A percentile compares a stretch with the other conserved stretches of the same genome.
Evolutionary conservation across 2,329 filamentous ascomycete genomes (phyloP).

Genomic region (Diaporthe sp.): DNA sequence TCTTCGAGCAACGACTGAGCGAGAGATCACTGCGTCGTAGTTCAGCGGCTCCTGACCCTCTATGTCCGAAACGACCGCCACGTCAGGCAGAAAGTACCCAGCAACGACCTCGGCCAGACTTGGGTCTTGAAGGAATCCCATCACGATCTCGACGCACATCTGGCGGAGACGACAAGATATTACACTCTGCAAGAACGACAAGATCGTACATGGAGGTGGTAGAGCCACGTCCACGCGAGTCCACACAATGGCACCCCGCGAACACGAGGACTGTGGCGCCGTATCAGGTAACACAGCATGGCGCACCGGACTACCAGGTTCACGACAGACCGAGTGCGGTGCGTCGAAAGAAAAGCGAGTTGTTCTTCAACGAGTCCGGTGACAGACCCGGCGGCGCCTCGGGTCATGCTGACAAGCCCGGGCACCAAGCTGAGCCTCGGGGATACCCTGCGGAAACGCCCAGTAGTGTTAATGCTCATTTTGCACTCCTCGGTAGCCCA

Average conservation of each 20-base stretch:
- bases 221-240: neutral
- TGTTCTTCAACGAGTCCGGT: neutral
- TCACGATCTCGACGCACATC: neutral
- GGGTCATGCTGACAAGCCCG: neutral
- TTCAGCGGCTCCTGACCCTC: conserved; percentile 1
- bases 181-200: neutral
- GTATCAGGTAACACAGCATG: neutral
- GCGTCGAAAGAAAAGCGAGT: neutral
- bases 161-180: too few relatives aligned
- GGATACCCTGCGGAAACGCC: neutral
- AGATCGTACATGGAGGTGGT: neutral
- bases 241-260: too few relatives aligned
- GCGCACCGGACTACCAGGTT: too few relatives aligned
- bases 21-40: neutral
- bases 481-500: conserved; percentile 28
- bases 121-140: neutral
- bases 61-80: neutral
- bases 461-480: neutral
- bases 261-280: too few relatives aligned
- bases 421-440: neutral
- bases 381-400: neutral
- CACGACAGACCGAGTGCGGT: neutral
- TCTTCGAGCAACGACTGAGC: too few relatives aligned
- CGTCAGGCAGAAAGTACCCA: neutral
- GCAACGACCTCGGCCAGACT: neutral